Percentiles rank a stretch among this genome's conserved stretches.
Evolutionary conservation across 441 rosid genomes (phyloP).

Genomic region (Aleurites moluccanus): DNA sequence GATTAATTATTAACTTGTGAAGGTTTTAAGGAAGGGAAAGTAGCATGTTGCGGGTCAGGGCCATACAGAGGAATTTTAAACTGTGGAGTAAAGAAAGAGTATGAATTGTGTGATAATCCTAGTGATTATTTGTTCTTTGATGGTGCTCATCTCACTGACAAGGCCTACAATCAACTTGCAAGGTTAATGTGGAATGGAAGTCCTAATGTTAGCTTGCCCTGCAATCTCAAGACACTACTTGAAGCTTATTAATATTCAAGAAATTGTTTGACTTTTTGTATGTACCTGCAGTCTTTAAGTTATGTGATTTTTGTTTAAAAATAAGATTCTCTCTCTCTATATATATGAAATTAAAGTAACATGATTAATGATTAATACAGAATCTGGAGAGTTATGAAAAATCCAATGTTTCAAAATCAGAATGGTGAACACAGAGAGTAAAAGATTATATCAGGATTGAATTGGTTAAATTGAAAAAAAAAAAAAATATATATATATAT

Average conservation of each 20-base stretch:
- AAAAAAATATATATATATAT: no score
- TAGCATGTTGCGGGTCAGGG: conserved; percentile 74
- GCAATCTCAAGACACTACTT: conserved; percentile 12
- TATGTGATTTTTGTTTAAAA: no score
- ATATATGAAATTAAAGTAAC: no score
- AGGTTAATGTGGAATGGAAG: conserved; percentile 19
- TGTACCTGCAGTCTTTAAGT: background rate
- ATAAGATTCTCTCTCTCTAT: no score
- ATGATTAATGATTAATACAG: no score
- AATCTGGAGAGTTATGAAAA: no score
- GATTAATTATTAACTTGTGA: background rate
- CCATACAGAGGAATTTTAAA: conserved; percentile 50
- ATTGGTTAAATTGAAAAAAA: no score
- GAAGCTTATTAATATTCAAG: background rate
- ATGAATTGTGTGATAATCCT: conserved; percentile 31
- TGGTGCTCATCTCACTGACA: conserved; percentile 15
- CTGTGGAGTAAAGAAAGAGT: conserved; percentile 69
- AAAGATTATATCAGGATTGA: no score
- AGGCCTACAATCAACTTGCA: conserved; percentile 13
- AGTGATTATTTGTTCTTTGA: conserved; percentile 23
- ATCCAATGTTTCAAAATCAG: no score
- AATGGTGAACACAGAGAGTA: no score
- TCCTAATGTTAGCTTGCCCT: background rate
- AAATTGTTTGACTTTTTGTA: background rate
- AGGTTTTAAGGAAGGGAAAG: conserved; percentile 63